Base-by-base conservation (phyloP, 331 rosid genomes). In the Dryas integrifolia region DNA sequence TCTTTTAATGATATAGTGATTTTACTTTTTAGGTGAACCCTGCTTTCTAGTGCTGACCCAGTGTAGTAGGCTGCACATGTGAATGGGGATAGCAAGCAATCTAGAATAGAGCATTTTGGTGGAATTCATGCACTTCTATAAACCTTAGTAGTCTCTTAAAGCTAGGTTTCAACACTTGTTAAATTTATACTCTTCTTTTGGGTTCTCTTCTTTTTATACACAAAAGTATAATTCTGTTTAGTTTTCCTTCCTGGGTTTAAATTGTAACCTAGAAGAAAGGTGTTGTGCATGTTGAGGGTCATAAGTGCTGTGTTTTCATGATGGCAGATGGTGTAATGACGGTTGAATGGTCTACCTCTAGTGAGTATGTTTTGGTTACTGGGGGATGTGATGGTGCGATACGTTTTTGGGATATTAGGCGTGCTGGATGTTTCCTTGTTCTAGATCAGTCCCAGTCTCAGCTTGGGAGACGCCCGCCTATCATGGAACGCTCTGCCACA, bases 361-460 rank as follows among this genome's bases (percentile, higher is more conserved):
- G 92, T 50, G 97, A 94, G 79, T 94, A 97, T 96, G 80, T 86
- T 74, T 84, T 94, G 74, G 73, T 91, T 56, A 91, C 96, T 21
- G 98, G 98, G 38, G 97, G 98, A 62, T 89, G 97, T 61, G 97
- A 94, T 83, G 98, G 98, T 67, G 98, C 98, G 44, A 85, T 91
- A 69, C 92, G 96, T 14, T 94, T 94, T 76, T 91, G 97, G 98
- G 97, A 94, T 83, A 91, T 94, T 68, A 88, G 98, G 70, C 92
- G 96, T 21, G 93, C 98, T 39, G 96, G 97, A 58, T 88, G 92
- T 85, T 94, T 85, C 82, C 86, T 35, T 63, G 86, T 94, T 80
- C 82, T 94, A 80, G 90, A 94, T 77, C 98, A 94, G 77, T 87
- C 96, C 57, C 86, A 73, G 49, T 88, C 96, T 56, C 98, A 94